Evolutionary conservation across 257 asterid species (phyloP), one percentile per base, ranked within the genome.

Genomic region (Vinca minor): DNA sequence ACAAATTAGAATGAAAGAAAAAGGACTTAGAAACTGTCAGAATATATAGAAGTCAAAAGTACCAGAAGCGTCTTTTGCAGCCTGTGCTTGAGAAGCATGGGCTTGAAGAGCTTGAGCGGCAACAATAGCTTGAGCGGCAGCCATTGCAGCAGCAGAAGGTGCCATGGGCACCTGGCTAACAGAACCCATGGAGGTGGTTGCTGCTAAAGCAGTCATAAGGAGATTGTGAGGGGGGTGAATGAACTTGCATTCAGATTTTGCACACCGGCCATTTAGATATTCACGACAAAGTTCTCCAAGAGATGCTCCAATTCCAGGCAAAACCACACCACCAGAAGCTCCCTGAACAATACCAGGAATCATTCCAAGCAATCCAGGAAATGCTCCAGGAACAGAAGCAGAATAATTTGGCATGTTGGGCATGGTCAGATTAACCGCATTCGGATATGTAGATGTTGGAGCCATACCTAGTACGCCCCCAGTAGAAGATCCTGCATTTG

Each of bases 71-170:
- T 76, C 87, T 74, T 82, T 89, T 67, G 71, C 54, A 25, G 80
- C 82, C 18, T 71, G 83, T 32, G 96, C 94, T 65, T 80, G 85
- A 55, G 93, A 88, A 74, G 95, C 93, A 81, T 92, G 98, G 42
- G 98, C 98, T 77, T 92, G 97, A 80, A 92, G 93, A 31, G 95
- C 88, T 76, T 87, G 96, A 55, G 98, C 98, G 71, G 98, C 95
- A 81, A 93, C 97, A 85, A 93, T 93, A 52, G 98, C 98, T 81
- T 87, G 97, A 63, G 98, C 98, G 77, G 98, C 98, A 68, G 98
- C 98, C 98, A 93, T 89, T 48, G 98, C 98, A 76, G 98, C 98
- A 66, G 98, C n/a, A n/a, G n/a, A n/a, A n/a, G n/a, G n/a, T n/a
- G n/a, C n/a, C n/a, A n/a, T n/a, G n/a, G n/a, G n/a, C 97, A 88